Evolutionary conservation across 768 basidiomycete species (phyloP).

Genomic region (Pleurotus platypus): DNA sequence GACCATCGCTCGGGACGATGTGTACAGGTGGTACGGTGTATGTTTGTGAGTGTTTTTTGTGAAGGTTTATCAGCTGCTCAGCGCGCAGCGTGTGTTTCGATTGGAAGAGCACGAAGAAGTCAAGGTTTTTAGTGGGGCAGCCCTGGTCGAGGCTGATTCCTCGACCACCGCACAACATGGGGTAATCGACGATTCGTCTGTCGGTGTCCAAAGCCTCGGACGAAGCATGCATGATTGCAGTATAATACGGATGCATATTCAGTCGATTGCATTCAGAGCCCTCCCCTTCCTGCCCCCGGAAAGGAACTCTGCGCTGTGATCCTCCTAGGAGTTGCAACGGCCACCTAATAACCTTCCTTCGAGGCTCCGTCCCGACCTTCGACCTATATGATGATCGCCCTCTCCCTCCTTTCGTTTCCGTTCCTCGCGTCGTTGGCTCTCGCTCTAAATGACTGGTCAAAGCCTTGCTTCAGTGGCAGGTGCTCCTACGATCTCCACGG

Average conservation of each 20-base stretch:
- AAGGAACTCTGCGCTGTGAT: background rate
- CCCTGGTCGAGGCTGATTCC: background rate
- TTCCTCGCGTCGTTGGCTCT: background rate
- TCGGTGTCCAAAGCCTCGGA: background rate
- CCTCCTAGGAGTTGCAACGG: background rate
- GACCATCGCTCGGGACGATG: too few species aligned
- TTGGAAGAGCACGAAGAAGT: background rate
- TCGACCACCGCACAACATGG: slow-evolving; percentile 3
- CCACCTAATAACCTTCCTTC: background rate
- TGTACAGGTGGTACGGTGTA: background rate
- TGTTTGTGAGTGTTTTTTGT: slow-evolving; percentile 2
- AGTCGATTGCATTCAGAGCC: background rate
- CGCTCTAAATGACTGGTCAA: slow-evolving; percentile 5
- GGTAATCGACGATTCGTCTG: slow-evolving; percentile 1
- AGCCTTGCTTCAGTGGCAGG: slow-evolving; percentile 1
- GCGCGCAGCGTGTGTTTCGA: background rate
- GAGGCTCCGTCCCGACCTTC: background rate
- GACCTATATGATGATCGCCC: background rate
- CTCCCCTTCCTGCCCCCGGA: background rate
- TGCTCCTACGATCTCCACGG: slow-evolving; percentile 5
- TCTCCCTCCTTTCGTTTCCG: background rate
- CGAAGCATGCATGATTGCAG: background rate
- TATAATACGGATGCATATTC: background rate
- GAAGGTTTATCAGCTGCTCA: slow-evolving; percentile 3
- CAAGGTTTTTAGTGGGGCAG: background rate